A percentile compares a stretch with the other conserved stretches of the same genome.
Conservation (phyloP, 177 flowering plant species). For the Tripterygium wilfordii region DNA sequence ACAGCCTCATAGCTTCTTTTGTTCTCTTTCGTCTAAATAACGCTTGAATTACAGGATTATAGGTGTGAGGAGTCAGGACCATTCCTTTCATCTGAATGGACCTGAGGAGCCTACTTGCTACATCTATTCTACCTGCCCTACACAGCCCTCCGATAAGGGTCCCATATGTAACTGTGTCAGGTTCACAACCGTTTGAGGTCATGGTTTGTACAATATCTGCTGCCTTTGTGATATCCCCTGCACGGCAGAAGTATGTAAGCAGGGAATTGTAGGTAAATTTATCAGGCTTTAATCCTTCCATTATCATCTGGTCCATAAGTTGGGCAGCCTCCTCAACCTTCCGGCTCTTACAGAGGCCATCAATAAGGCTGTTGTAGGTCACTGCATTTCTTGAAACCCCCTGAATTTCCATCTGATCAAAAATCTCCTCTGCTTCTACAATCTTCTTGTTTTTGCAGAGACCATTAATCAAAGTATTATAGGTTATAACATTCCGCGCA, state of each 20-base stretch:
- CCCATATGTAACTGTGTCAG: constrained; percentile 81
- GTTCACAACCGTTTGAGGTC: constrained; percentile 82
- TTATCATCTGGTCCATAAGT: constrained; percentile 86
- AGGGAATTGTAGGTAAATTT: constrained; percentile 77
- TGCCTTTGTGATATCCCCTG: constrained; percentile 76
- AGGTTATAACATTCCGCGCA: constrained; percentile 78
- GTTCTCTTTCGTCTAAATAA: constrained; percentile 52
- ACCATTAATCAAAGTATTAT: constrained; percentile 65
- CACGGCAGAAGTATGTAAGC: constrained; percentile 63
- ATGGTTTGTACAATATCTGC: constrained; percentile 82
- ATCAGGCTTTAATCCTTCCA: constrained; percentile 77
- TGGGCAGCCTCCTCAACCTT: constrained; percentile 78
- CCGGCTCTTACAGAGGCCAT: constrained; percentile 69
- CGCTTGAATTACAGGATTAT: constrained; percentile 83
- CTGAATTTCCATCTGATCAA: constrained; percentile 80
- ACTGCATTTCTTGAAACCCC: constrained; percentile 71
- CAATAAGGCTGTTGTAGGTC: constrained; percentile 75
- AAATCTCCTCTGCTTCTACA: constrained; percentile 50
- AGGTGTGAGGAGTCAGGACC: constrained; percentile 62
- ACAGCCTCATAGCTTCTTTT: constrained; percentile 77
- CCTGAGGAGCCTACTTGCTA: constrained; percentile 67
- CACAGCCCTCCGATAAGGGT: constrained; percentile 80
- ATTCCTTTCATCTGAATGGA: constrained; percentile 70
- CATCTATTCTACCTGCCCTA: constrained; percentile 68
- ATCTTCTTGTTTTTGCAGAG: constrained; percentile 57